phyloP scores from a whole-genome alignment of 1,284 basidiomycete genomes.

The Mycena citricolor region DNA sequence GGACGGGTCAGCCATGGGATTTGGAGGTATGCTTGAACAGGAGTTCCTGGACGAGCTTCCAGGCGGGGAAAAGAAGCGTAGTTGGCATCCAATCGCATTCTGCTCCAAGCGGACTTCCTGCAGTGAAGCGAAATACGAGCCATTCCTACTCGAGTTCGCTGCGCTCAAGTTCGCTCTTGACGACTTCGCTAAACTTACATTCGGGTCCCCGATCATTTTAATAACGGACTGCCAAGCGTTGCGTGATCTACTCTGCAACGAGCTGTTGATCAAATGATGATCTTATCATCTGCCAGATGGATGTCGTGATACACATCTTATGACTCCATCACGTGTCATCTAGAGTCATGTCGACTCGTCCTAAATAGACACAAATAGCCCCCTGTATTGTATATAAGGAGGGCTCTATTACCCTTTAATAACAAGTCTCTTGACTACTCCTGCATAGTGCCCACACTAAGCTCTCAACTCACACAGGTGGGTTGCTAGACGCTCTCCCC shows the following conservation, averaged over 20 bases:
- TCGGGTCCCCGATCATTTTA: slow-evolving; percentile 30
- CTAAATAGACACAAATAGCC: too few species aligned
- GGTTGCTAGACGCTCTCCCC: too few species aligned
- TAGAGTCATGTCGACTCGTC: too few species aligned
- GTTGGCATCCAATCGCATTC: slow-evolving; percentile 32
- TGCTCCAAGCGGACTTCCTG: slow-evolving; percentile 32
- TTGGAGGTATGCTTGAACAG: slow-evolving; percentile 34
- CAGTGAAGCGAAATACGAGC: slow-evolving; percentile 33
- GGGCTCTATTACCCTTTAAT: too few species aligned
- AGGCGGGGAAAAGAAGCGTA: slow-evolving; percentile 23
- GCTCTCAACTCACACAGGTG: too few species aligned
- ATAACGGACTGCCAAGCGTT: slow-evolving; percentile 36
- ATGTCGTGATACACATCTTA: too few species aligned
- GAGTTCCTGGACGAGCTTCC: slow-evolving; percentile 23
- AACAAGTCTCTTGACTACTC: too few species aligned
- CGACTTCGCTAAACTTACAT: slow-evolving; percentile 30
- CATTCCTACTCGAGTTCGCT: slow-evolving; percentile 34
- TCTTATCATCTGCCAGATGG: too few species aligned
- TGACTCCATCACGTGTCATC: too few species aligned
- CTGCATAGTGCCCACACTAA: too few species aligned
- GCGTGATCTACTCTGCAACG: slow-evolving; percentile 26
- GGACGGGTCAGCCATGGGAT: slow-evolving; percentile 35
- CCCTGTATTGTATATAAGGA: too few species aligned
- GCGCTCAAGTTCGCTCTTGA: slow-evolving; percentile 33
- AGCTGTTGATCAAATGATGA: too few species aligned